These are phyloP conservation scores for Linnemannia elongata DNA, from an alignment of 192 early-diverging fungal genomes.

Conservation along the genomic window DNA sequence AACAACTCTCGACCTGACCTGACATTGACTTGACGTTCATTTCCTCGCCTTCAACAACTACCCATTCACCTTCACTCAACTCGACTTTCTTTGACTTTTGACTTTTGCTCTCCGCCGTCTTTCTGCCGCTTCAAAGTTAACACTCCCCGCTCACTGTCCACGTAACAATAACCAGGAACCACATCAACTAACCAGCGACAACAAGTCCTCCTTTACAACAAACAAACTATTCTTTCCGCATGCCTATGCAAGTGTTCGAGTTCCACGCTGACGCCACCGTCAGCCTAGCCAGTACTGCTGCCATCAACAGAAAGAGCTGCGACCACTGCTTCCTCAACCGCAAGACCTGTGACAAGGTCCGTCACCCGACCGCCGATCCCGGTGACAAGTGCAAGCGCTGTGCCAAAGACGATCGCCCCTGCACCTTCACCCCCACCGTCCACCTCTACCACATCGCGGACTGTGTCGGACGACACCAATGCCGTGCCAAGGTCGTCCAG, in stretches of 20 bases:
- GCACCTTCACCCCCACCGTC: conserved; percentile 52
- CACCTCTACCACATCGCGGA: conserved; percentile 56
- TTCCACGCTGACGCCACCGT: conserved; percentile 52
- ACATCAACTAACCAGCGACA: background rate
- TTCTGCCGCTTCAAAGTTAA: background rate
- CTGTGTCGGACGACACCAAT: conserved; percentile 55
- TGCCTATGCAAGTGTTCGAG: conserved; percentile 55
- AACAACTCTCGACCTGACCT: background rate
- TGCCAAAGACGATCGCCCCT: conserved; percentile 48
- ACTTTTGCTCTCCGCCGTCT: background rate
- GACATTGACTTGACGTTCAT: background rate
- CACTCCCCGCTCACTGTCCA: background rate
- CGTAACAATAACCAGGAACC: background rate
- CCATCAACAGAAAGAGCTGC: conserved; percentile 55
- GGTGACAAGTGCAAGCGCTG: conserved; percentile 54
- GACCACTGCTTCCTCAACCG: conserved; percentile 56
- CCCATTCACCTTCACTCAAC: background rate
- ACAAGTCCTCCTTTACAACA: background rate
- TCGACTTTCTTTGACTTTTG: background rate
- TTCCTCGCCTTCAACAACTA: background rate
- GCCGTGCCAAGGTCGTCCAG: conserved; percentile 55
- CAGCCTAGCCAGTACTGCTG: conserved; percentile 47
- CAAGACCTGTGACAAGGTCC: conserved; percentile 55
- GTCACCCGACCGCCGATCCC: conserved; percentile 27
- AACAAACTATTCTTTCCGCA: background rate